Conservation (phyloP, 257 asterid species). For the Solanum appendiculatum region DNA sequence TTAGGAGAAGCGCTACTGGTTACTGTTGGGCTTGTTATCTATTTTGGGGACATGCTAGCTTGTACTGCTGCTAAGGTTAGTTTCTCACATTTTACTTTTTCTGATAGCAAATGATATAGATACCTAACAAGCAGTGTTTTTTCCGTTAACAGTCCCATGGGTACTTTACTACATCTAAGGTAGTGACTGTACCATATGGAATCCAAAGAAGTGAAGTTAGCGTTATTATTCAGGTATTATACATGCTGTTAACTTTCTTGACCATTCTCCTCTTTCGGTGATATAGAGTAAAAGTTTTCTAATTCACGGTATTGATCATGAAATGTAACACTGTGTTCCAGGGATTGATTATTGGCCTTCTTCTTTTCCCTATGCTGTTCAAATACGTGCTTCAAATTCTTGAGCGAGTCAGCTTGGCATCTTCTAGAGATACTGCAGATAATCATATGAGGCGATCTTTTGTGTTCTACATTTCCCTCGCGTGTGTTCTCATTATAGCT, state of each 20-base stretch:
- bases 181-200: slow-evolving; percentile 21
- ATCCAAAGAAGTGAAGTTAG: slow-evolving; percentile 66
- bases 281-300: not conserved
- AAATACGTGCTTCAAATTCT: slow-evolving; percentile 32
- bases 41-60: slow-evolving; percentile 75
- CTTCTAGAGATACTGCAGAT: slow-evolving; percentile 19
- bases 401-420: slow-evolving; percentile 20
- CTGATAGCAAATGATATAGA: not conserved
- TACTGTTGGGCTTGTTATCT: slow-evolving; percentile 76
- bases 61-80: slow-evolving; percentile 62
- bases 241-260: slow-evolving; percentile 5
- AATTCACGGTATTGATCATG: not conserved
- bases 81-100: slow-evolving; percentile 15
- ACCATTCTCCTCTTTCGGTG: slow-evolving; percentile 1
- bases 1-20: slow-evolving; percentile 94
- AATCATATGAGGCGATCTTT: slow-evolving; percentile 43
- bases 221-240: slow-evolving; percentile 76
- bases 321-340: slow-evolving; percentile 17
- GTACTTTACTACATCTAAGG: slow-evolving; percentile 22
- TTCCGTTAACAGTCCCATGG: slow-evolving; percentile 39
- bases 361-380: slow-evolving; percentile 56
- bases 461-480: slow-evolving; percentile 47
- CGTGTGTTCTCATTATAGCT: slow-evolving; percentile 32
- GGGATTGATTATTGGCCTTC: slow-evolving; percentile 75
- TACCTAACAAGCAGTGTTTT: slow-evolving; percentile 1